Evolutionary conservation across 2,329 filamentous ascomycete genomes (phyloP), one percentile per base, ranked within the genome.

Genomic region (Aspergillus intermedius): DNA sequence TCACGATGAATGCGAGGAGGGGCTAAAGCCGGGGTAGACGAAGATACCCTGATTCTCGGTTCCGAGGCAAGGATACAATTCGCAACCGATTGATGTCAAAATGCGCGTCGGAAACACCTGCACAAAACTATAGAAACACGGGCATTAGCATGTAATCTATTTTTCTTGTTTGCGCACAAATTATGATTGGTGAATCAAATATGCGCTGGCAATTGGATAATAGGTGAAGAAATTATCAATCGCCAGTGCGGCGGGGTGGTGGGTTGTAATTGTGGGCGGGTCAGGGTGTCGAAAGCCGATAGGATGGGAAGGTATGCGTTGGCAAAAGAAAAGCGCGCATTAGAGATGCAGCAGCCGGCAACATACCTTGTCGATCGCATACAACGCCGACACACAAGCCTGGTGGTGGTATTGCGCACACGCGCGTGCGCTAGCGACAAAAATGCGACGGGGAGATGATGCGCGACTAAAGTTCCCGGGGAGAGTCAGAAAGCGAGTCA

Each of bases 351-450:
- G 63, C 63, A 66, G 60, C 56, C 54, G 57, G 54, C 52, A 54
- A 65, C 66, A 61, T 69, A 69, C 67, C 64, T 66, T 57, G 60
- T 60, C 57, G 60, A 67, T 68, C 60, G 59, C 52, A 60, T 52
- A 57, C 58, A 57, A 59, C 52, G 59, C 55, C 57, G 47, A 51
- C 51, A 54, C 50, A 43, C 48, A 42, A 42, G 49, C 49, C 44
- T 40, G 49, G 51, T 54, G 49, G 54, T 50, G 15, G 37, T 40
- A 21, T 49, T 51, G 37, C 47, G 48, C 47, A 52, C 54, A 49
- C 47, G 50, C 17, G 37, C 19, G 37, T 17, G 37, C 37, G 37
- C 37, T 19, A 40, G 17, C 37, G 9, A 40, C n/a, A 35, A 46
- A 45, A 49, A 25, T 42, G 35, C 17, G 35, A 47, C n/a, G 37